These are phyloP conservation scores for Epichloe gansuensis DNA, from an alignment of 2,329 filamentous ascomycete genomes.

Conservation along the genomic window DNA sequence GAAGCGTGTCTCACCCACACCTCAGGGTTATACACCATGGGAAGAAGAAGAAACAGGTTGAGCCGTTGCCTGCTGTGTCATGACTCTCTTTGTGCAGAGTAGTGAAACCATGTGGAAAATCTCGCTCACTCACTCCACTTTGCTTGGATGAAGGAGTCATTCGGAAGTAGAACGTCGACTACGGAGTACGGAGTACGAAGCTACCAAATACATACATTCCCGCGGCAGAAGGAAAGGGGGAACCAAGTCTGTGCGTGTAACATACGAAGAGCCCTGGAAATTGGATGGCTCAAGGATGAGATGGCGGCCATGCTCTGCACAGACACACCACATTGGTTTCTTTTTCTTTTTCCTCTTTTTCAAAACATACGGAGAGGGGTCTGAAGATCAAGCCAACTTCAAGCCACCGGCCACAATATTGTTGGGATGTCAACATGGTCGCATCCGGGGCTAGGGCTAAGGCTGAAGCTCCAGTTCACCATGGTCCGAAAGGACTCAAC, in stretches of 20 bases:
- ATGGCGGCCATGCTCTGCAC: background rate
- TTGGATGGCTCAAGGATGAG: background rate
- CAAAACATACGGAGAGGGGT: background rate
- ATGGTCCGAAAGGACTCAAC: background rate
- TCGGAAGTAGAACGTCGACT: background rate
- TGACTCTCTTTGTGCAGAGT: background rate
- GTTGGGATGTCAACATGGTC: background rate
- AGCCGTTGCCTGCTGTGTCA: background rate
- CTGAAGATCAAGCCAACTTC: background rate
- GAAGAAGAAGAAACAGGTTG: background rate
- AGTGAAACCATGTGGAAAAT: background rate
- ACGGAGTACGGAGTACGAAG: background rate
- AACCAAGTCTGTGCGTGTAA: background rate
- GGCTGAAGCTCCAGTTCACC: background rate
- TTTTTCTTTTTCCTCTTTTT: too few species aligned
- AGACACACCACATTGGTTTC: background rate
- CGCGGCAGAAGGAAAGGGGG: background rate
- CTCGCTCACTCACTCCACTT: too few species aligned
- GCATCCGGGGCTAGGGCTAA: background rate
- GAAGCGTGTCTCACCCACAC: background rate
- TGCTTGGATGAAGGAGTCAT: too few species aligned
- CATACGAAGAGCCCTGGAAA: background rate
- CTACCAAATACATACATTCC: background rate
- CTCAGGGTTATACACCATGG: background rate
- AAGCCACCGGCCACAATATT: background rate